These are phyloP conservation scores for Naganishia cerealis DNA, from an alignment of 1,284 basidiomycete species.

Conservation along the genomic window DNA sequence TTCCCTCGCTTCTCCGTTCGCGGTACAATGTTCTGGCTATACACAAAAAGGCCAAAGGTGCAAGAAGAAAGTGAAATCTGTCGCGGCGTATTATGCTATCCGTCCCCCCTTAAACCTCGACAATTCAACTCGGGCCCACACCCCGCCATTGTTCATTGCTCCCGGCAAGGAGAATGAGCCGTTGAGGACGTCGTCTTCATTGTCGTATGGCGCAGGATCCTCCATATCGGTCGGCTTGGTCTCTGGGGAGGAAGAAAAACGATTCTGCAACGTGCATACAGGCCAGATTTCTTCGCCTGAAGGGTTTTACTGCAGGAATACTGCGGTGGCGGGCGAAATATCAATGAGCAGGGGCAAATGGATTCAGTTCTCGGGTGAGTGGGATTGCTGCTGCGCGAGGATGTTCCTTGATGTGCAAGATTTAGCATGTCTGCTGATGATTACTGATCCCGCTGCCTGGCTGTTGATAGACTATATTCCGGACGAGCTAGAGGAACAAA, in stretches of 20 bases:
- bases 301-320: constrained; percentile 50
- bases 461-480: constrained; percentile 46
- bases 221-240: constrained; percentile 1
- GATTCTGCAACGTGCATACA: constrained; percentile 54
- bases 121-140: background rate
- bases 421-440: background rate
- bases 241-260: constrained; percentile 33
- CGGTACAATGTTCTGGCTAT: constrained; percentile 48
- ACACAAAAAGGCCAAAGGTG: constrained; percentile 50
- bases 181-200: background rate
- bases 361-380: constrained; percentile 49
- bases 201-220: background rate
- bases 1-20: too few relatives aligned
- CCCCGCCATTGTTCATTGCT: background rate
- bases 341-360: constrained; percentile 33
- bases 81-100: constrained; percentile 42
- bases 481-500: constrained; percentile 48
- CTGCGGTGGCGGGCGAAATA: constrained; percentile 35
- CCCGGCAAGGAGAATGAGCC: background rate
- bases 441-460: background rate
- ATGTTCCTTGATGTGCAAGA: background rate
- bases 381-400: background rate
- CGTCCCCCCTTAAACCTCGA: constrained; percentile 16
- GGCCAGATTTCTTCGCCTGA: constrained; percentile 47
- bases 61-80: constrained; percentile 46